Percentiles rank a stretch among this genome's conserved stretches.
phyloP scores from a whole-genome alignment of 2,329 filamentous ascomycete genomes.

The Coniosporium tulheliwenetii region DNA sequence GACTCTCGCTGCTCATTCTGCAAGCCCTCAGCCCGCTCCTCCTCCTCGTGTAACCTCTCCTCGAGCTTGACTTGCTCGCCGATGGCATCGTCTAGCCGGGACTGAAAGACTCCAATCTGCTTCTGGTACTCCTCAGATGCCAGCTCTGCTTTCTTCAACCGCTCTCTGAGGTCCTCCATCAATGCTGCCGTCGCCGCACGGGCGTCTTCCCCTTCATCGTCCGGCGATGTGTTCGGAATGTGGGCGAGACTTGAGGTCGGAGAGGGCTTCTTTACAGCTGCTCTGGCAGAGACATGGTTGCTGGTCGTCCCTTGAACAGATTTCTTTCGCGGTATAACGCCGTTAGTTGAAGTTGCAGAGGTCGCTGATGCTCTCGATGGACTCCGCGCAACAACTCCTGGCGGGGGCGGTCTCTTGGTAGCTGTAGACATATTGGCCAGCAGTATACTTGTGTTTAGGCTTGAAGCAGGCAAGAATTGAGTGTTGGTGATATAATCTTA shows the following conservation, averaged over 20 bases:
- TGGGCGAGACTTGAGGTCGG: conserved; percentile 2
- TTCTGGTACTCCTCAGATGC: conserved; percentile 67
- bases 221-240: conserved; percentile 9
- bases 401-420: background rate
- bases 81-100: conserved; percentile 69
- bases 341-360: conserved; percentile 18
- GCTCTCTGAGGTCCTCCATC: conserved; percentile 71
- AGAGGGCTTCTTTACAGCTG: conserved; percentile 44
- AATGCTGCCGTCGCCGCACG: conserved; percentile 65
- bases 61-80: conserved; percentile 76
- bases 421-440: background rate
- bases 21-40: conserved; percentile 66
- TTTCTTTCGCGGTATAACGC: conserved; percentile 38
- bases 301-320: conserved; percentile 42
- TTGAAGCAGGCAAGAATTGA: no score
- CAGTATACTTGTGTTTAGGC: no score
- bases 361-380: conserved; percentile 32
- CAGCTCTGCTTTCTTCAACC: conserved; percentile 65
- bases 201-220: conserved; percentile 41
- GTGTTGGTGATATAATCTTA: no score
- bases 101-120: conserved; percentile 71
- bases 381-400: conserved; percentile 9
- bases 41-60: conserved; percentile 73
- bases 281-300: conserved; percentile 58
- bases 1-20: conserved; percentile 76